phyloP scores from a whole-genome alignment of 2,329 filamentous ascomycete species.

The Trichophyton mentagrophytes region DNA sequence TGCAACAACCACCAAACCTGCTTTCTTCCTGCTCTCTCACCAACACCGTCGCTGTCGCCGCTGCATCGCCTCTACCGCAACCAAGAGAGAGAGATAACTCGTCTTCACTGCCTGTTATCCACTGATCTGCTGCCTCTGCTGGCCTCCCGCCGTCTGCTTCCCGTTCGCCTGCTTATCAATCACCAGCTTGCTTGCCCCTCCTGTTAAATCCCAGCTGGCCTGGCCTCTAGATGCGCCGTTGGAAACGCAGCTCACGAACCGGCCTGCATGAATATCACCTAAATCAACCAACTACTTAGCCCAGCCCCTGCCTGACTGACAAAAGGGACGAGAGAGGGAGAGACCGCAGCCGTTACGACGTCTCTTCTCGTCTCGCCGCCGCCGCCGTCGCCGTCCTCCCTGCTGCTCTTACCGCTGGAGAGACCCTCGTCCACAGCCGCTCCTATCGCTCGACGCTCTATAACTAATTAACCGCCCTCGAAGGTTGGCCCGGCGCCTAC shows the following conservation, averaged over 20 bases:
- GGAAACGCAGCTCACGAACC: neutral
- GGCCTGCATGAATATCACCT: neutral
- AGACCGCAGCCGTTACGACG: too few relatives aligned
- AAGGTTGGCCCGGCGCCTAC: neutral
- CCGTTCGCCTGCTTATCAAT: neutral
- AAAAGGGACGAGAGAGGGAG: neutral
- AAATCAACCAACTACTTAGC: neutral
- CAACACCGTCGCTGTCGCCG: neutral
- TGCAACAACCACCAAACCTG: neutral
- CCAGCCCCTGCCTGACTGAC: neutral
- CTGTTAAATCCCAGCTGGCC: neutral
- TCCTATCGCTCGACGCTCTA: constrained; percentile 2
- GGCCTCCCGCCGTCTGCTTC: neutral
- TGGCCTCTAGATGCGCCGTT: neutral
- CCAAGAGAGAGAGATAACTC: neutral
- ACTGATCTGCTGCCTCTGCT: neutral
- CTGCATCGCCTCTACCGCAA: neutral
- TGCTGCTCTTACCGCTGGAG: neutral
- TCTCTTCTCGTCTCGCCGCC: too few relatives aligned
- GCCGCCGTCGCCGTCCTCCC: neutral
- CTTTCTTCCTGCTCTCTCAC: neutral
- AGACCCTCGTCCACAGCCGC: neutral
- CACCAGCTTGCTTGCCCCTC: neutral
- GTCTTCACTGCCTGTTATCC: neutral
- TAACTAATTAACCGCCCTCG: too few relatives aligned